Percentiles rank a stretch among this genome's conserved stretches.
phyloP scores from a whole-genome alignment of 2,329 filamentous ascomycete genomes.

The Torrubiella hemipterigena region DNA sequence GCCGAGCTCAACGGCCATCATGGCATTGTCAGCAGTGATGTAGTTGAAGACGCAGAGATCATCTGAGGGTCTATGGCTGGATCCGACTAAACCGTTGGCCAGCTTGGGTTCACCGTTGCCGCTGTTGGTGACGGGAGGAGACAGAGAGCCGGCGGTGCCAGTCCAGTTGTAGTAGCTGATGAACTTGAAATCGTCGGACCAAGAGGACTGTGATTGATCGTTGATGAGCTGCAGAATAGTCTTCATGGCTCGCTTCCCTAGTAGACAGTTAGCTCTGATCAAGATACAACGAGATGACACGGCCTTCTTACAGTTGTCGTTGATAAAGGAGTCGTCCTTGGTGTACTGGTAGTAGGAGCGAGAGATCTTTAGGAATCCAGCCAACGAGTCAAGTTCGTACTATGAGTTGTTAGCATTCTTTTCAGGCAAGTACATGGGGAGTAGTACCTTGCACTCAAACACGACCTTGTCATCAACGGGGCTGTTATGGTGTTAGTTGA shows the following conservation, averaged over 20 bases:
- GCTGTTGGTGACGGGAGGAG: slow-evolving; percentile 41
- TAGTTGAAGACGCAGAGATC: slow-evolving; percentile 64
- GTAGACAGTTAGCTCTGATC: slow-evolving; percentile 37
- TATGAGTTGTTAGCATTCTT: slow-evolving; percentile 27
- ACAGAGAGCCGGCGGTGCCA: slow-evolving; percentile 12
- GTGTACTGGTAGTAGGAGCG: slow-evolving; percentile 67
- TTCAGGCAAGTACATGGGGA: slow-evolving; percentile 39
- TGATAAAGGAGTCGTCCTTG: slow-evolving; percentile 55
- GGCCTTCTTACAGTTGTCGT: slow-evolving; percentile 15
- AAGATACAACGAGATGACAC: background rate
- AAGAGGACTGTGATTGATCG: slow-evolving; percentile 15
- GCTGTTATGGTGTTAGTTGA: slow-evolving; percentile 4
- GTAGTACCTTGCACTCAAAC: slow-evolving; percentile 17
- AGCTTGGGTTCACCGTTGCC: slow-evolving; percentile 70
- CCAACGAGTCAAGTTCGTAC: slow-evolving; percentile 82
- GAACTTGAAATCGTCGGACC: slow-evolving; percentile 13
- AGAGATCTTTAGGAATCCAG: slow-evolving; percentile 70
- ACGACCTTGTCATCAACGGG: slow-evolving; percentile 14
- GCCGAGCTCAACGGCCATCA: slow-evolving; percentile 39
- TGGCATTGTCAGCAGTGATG: slow-evolving; percentile 25
- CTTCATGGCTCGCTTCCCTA: slow-evolving; percentile 51
- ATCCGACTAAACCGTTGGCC: slow-evolving; percentile 64
- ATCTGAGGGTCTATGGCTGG: slow-evolving; percentile 73
- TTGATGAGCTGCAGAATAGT: slow-evolving; percentile 14
- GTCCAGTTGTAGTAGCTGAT: slow-evolving; percentile 18